These are phyloP conservation scores for Papilionanthe hybrid DNA, from an alignment of 116 monocot genomes.

Conservation along the genomic window DNA sequence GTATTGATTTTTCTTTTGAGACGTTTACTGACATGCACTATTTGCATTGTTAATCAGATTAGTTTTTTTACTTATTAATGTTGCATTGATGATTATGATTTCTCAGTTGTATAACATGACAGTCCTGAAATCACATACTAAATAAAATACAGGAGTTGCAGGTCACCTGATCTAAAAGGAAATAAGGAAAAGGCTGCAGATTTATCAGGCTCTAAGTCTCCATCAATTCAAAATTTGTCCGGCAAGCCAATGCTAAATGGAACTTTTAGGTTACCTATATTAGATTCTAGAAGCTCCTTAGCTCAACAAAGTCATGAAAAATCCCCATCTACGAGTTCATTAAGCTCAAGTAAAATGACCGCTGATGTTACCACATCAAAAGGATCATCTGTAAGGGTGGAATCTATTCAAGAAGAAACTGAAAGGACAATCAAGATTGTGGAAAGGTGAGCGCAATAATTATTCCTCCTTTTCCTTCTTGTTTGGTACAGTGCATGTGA, in stretches of 20 bases:
- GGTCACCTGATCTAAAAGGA: slow-evolving; percentile 10
- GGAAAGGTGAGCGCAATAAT: slow-evolving; percentile 2
- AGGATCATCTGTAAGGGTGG: not conserved
- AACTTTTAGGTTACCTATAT: slow-evolving; percentile 3
- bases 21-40: too few species aligned
- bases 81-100: not conserved
- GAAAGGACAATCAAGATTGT: slow-evolving; percentile 6
- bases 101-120: not conserved
- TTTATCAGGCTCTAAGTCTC: not conserved
- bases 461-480: not conserved
- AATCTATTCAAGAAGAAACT: not conserved
- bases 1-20: too few species aligned
- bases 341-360: not conserved
- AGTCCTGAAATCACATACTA: not conserved
- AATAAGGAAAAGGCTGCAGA: not conserved
- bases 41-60: not conserved
- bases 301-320: not conserved
- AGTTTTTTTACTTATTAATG: not conserved
- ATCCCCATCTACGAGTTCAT: not conserved
- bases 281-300: slow-evolving; percentile 4
- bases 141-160: slow-evolving; percentile 1
- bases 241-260: not conserved
- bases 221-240: slow-evolving; percentile 1
- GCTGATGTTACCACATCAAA: not conserved
- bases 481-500: not conserved